Evolutionary conservation across 1,284 basidiomycete genomes (phyloP).

Genomic region (Anthracocystis panici-leucophaei): DNA sequence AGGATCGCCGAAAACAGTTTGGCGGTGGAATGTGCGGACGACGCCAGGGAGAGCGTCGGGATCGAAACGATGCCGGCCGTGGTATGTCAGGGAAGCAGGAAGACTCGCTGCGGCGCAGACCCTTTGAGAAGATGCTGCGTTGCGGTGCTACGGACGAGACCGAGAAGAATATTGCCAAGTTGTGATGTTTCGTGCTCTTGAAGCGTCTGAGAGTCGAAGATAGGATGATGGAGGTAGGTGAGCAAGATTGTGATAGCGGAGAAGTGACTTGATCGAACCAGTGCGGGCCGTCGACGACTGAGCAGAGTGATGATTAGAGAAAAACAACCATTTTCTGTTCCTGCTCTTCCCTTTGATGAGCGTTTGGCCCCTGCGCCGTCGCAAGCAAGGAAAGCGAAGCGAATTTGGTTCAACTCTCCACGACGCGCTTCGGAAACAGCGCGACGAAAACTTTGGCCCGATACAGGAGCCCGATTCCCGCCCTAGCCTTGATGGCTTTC

Average conservation of each 20-base stretch:
- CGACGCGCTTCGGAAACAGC: slow-evolving; percentile 18
- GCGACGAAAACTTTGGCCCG: slow-evolving; percentile 8
- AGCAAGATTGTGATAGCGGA: background rate
- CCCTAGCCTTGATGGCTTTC: too few relatives aligned
- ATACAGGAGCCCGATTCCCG: background rate
- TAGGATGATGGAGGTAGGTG: background rate
- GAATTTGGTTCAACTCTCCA: slow-evolving; percentile 12
- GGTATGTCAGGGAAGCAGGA: background rate
- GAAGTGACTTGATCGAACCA: background rate
- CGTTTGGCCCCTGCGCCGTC: slow-evolving; percentile 19
- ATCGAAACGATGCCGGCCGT: background rate
- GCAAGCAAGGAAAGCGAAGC: background rate
- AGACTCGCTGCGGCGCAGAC: too few relatives aligned
- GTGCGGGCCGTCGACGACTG: background rate
- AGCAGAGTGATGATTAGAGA: background rate
- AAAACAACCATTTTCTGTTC: background rate
- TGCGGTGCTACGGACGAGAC: background rate
- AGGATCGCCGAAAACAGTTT: slow-evolving; percentile 31
- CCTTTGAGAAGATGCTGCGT: background rate
- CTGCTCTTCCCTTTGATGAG: background rate
- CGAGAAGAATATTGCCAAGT: background rate
- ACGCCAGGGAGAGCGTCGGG: slow-evolving; percentile 5
- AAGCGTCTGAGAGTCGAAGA: too few relatives aligned
- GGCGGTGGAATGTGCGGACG: background rate
- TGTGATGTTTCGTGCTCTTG: too few relatives aligned